Base-by-base conservation (phyloP, 1,284 basidiomycete genomes). In the Leccinum angustisporum region DNA sequence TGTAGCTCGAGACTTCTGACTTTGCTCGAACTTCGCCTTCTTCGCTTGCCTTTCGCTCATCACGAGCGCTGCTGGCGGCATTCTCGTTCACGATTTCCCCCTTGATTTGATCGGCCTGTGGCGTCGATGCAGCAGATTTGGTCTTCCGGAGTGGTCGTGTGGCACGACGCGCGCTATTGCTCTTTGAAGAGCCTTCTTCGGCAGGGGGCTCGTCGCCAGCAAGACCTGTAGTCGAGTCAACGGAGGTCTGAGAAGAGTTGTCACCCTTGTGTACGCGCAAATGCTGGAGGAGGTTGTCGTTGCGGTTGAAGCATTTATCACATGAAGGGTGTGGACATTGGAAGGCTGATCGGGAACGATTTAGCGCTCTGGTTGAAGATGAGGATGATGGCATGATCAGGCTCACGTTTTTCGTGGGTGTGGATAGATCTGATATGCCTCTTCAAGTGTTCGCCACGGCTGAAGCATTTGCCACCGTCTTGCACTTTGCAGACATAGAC, bases 381-480 rank as follows among this genome's bases (percentile, higher is more conserved):
- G 46, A 25, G 36, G 27, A 33, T 52, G 60, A 73, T 72, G 61
- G 40, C 25, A 40, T 52, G 61, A 73, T 71, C 61, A 63, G 33
- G 79, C 83, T 76, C 77, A 92, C 90, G 88, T 77, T 89, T 89
- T 69, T 91, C 88, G 69, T 90, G 81, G 1, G 88, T 90, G 68
- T 93, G 91, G 59, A 93, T 87, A 56, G 84, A 86, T 56, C 85
- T 78, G 64, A 92, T 85, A 72, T 93, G 91, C 46, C 91, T 80
- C 75, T 91, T 91, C 61, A 93, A 80, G 73, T 93, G 91, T 67
- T 92, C 89, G 8, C 86, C 84, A 38, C 91, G 83, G 65, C 81
- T 82, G 74, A 93, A 93, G 61, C 84, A 85, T 72, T 91, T 91
- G 30, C 83, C 84, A 70, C 90, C 91, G 1, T 81, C 85, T 57